Conservation (phyloP, 768 basidiomycete genomes). For the Sistotremastrum suecicum region DNA sequence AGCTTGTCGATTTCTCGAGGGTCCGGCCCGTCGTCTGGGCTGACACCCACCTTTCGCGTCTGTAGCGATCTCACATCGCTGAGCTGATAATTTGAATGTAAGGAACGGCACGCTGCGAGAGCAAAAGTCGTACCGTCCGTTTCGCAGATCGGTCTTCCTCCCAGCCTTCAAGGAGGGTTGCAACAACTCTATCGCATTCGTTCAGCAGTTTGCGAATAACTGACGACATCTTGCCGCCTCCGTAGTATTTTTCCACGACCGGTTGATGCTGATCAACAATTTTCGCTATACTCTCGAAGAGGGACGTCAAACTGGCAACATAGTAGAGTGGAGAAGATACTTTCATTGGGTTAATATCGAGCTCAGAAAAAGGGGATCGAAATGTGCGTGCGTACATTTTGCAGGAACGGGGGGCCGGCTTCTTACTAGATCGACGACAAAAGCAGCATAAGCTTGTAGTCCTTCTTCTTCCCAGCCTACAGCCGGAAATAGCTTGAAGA, state of each 20-base stretch:
- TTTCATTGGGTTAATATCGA: constrained; percentile 17
- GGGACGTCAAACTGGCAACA: constrained; percentile 73
- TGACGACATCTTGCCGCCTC: constrained; percentile 67
- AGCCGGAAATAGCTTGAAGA: constrained; percentile 93
- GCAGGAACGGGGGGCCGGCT: constrained; percentile 63
- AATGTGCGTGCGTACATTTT: constrained; percentile 44
- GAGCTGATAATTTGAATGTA: constrained; percentile 2
- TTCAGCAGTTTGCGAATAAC: constrained; percentile 65
- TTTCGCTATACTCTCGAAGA: constrained; percentile 91
- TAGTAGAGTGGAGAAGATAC: constrained; percentile 91
- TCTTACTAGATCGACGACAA: constrained; percentile 83
- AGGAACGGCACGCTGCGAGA: constrained; percentile 18
- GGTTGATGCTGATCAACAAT: constrained; percentile 97
- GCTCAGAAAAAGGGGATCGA: constrained; percentile 4
- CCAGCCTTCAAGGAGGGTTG: constrained; percentile 68
- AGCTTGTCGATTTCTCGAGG: constrained; percentile 86
- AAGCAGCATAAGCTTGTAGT: constrained; percentile 80
- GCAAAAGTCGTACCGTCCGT: constrained; percentile 44
- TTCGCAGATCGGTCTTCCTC: constrained; percentile 79
- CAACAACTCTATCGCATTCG: constrained; percentile 79
- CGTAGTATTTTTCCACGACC: constrained; percentile 97
- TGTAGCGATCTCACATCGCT: constrained; percentile 22
- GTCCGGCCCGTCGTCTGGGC: constrained; percentile 52
- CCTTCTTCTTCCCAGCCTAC: constrained; percentile 93
- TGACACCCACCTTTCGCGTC: constrained; percentile 12